Evolutionary conservation across 768 basidiomycete genomes (phyloP).

Genomic region (Suillus discolor): DNA sequence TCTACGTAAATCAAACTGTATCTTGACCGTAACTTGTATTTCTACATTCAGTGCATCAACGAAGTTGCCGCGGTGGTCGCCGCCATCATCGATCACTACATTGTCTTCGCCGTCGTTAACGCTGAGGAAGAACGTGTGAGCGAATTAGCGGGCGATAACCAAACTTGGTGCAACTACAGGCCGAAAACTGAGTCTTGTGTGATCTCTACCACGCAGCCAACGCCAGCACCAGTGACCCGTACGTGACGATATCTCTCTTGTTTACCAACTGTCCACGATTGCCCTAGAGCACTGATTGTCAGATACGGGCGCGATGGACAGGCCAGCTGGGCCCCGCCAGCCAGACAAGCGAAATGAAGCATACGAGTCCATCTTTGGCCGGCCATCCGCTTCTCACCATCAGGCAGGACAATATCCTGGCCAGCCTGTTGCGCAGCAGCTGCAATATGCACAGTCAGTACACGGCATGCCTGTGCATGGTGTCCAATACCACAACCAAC

Average conservation of each 20-base stretch:
- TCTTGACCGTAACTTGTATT: not conserved
- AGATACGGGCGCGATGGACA: slow-evolving; percentile 40
- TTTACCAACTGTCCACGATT: not conserved
- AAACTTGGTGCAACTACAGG: slow-evolving; percentile 3
- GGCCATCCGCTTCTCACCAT: slow-evolving; percentile 64
- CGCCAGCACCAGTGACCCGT: not conserved
- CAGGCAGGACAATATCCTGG: slow-evolving; percentile 20
- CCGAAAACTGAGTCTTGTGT: slow-evolving; percentile 1
- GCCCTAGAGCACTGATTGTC: not conserved
- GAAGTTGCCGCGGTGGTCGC: not conserved
- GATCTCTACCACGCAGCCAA: slow-evolving; percentile 6
- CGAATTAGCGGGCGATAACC: slow-evolving; percentile 1
- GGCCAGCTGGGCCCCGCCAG: slow-evolving; percentile 59
- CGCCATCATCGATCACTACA: not conserved
- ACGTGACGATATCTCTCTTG: not conserved
- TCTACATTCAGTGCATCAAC: not conserved
- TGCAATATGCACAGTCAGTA: slow-evolving; percentile 14
- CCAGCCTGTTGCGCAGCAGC: slow-evolving; percentile 20
- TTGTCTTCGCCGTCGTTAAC: not conserved
- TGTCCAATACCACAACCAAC: slow-evolving; percentile 34
- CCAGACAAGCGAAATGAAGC: slow-evolving; percentile 78
- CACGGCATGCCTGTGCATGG: slow-evolving; percentile 21
- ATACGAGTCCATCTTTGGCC: slow-evolving; percentile 87
- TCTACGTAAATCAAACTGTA: slow-evolving; percentile 4
- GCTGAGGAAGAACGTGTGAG: slow-evolving; percentile 7